phyloP scores from a whole-genome alignment of 164 flowering plant genomes.

The Liquidambar formosana region DNA sequence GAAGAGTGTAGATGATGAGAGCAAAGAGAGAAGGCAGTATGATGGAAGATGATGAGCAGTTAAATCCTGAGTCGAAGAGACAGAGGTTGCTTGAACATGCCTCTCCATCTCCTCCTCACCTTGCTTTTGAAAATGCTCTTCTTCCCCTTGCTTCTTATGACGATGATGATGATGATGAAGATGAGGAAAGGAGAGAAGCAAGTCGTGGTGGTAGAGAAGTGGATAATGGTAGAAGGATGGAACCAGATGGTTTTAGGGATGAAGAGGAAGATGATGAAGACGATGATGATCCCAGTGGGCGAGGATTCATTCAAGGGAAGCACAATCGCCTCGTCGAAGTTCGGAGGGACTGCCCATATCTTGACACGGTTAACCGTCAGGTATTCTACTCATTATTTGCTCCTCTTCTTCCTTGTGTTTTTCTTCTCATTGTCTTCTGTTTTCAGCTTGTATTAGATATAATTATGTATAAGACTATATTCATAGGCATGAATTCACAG shows the following conservation, averaged over 20 bases:
- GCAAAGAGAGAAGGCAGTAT: slow-evolving; percentile 35
- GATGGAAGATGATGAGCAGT: slow-evolving; percentile 25
- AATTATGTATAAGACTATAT: too few relatives aligned
- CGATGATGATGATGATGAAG: slow-evolving; percentile 63
- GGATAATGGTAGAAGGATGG: slow-evolving; percentile 4
- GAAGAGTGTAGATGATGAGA: slow-evolving; percentile 39
- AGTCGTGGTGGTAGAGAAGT: slow-evolving; percentile 1
- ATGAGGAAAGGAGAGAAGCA: slow-evolving; percentile 19
- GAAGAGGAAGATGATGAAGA: slow-evolving; percentile 48
- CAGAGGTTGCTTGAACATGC: slow-evolving; percentile 36
- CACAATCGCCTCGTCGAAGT: slow-evolving; percentile 51
- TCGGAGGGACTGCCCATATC: slow-evolving; percentile 92
- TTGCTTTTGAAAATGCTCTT: slow-evolving; percentile 54
- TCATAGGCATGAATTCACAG: too few relatives aligned
- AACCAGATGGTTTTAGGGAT: slow-evolving; percentile 23
- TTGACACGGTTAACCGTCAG: slow-evolving; percentile 99
- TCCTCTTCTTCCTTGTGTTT: not conserved
- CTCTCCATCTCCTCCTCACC: slow-evolving; percentile 30
- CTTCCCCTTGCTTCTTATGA: slow-evolving; percentile 65
- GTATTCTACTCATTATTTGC: slow-evolving; percentile 27
- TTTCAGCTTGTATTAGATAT: too few relatives aligned
- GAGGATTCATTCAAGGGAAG: slow-evolving; percentile 26
- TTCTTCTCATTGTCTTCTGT: too few relatives aligned
- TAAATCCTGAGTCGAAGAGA: slow-evolving; percentile 38
- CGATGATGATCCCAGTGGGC: slow-evolving; percentile 30